Evolutionary conservation across 768 basidiomycete genomes (phyloP).

Genomic region (Omphalotus guepiniiformis): DNA sequence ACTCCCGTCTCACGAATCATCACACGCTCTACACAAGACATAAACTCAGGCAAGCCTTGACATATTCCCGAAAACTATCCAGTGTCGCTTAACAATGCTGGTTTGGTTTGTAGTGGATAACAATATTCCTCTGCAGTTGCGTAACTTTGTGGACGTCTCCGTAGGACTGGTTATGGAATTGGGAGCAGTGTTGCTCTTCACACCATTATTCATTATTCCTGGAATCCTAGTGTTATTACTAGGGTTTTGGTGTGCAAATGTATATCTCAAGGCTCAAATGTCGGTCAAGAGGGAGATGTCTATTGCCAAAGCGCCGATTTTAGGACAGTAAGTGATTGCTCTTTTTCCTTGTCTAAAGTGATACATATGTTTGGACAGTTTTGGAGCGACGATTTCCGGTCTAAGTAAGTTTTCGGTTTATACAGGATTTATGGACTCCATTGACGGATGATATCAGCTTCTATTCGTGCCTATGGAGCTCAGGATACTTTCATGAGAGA

Average conservation of each 20-base stretch:
- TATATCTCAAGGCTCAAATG: constrained; percentile 22
- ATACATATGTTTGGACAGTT: constrained; percentile 12
- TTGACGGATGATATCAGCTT: constrained; percentile 11
- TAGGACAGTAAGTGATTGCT: constrained; percentile 26
- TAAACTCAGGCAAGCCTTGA: constrained; percentile 26
- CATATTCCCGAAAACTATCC: too few relatives aligned
- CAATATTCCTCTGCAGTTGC: too few relatives aligned
- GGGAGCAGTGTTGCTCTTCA: constrained; percentile 21
- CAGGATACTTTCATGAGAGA: constrained; percentile 30
- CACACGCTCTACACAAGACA: constrained; percentile 45
- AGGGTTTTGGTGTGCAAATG: constrained; percentile 23
- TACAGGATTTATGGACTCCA: constrained; percentile 10
- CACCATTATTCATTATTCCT: constrained; percentile 24
- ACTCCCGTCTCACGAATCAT: constrained; percentile 47
- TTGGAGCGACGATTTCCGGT: not conserved
- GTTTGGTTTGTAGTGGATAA: constrained; percentile 15
- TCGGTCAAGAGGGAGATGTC: constrained; percentile 20
- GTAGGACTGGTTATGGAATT: constrained; percentile 20
- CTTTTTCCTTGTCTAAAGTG: constrained; percentile 18
- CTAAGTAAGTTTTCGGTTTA: constrained; percentile 10
- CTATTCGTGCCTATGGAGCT: constrained; percentile 45
- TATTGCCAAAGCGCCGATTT: constrained; percentile 15
- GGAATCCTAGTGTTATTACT: constrained; percentile 20
- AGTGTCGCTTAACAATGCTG: too few relatives aligned
- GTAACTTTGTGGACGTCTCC: constrained; percentile 13